Base-by-base conservation (phyloP, 306 rosid species). In the Psophocarpus tetragonolobus region DNA sequence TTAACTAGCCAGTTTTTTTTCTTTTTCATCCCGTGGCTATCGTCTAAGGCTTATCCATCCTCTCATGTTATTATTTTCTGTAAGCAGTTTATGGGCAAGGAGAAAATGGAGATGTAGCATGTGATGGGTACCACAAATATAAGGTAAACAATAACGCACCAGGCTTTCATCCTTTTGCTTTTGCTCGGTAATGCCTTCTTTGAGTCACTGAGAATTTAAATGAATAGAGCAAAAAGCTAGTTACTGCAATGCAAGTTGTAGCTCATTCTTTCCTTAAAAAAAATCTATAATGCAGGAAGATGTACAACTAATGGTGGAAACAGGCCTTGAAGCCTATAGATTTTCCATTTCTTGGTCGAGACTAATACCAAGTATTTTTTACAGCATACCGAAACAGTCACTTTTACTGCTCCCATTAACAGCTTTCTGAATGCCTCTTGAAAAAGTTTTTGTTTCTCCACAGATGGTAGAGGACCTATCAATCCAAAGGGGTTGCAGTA, bases 301-400 rank as follows among this genome's bases (percentile, higher is more conserved):
- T 88, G 93, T 89, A 61, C 83, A 77, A 38, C 89, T 91, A 47
- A 88, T 90, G 97, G 92, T 26, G 39, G 87, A 88, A 60, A 80
- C 79, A 10, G 92, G 97, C 63, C 84, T 90, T 48, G 93, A 91
- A 0, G 94, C 91, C 15, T 89, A 83, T 48, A 88, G 94, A 83
- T 88, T 93, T 83, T 91, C 98, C 73, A 91, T 91, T 76, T 93
- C 98, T 38, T 91, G 97, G 94, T 93, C 97, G 2, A 87, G 98
- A 83, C 88, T 91, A n/a, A 88, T 93, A 45, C 94, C 97, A 80
- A 83, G 94, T 90, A 87, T 53, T 32, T 6, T 27, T n/a, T n/a
- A n/a, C n/a, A n/a, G n/a, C n/a, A n/a, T n/a, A n/a, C n/a, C 29
- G 15, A 53, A 29, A 54, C 44, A 24, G 3, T 76, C 4, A 42